phyloP scores from a whole-genome alignment of 345 rosid species.

The Brassica incana region DNA sequence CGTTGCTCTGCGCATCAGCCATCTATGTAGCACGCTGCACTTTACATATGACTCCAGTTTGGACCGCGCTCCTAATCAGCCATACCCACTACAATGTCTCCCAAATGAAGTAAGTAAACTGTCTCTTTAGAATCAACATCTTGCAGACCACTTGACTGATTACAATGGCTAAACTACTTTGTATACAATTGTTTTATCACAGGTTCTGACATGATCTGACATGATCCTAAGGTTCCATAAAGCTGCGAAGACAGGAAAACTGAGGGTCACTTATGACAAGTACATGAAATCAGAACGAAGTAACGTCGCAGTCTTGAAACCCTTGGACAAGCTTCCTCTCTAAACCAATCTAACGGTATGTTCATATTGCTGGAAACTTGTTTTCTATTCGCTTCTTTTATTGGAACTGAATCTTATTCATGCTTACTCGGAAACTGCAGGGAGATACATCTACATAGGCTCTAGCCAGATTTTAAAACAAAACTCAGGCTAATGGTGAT shows the following conservation, averaged over 20 bases:
- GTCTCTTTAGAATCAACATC: conserved; percentile 3
- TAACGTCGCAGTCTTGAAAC: conserved; percentile 60
- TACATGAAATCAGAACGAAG: conserved; percentile 52
- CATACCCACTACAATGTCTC: conserved; percentile 63
- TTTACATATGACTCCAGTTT: conserved; percentile 60
- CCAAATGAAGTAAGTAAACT: conserved; percentile 60
- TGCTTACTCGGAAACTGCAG: conserved; percentile 20
- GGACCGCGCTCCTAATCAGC: conserved; percentile 69
- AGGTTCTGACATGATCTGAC: too few relatives aligned
- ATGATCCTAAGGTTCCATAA: conserved; percentile 74
- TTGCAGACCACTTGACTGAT: conserved; percentile 2
- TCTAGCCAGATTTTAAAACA: neutral
- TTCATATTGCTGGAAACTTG: conserved; percentile 19
- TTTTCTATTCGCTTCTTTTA: neutral
- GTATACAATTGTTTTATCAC: conserved; percentile 18
- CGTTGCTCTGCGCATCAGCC: conserved; percentile 89
- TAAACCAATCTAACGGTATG: conserved; percentile 15
- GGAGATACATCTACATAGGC: conserved; percentile 20
- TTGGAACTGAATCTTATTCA: conserved; percentile 4
- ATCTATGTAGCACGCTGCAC: conserved; percentile 78
- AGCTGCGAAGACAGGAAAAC: conserved; percentile 55
- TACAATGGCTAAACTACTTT: neutral
- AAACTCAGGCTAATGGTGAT: conserved; percentile 20
- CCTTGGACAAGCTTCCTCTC: conserved; percentile 49
- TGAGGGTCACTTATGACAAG: conserved; percentile 77